Evolutionary conservation across 192 early-diverging fungal species (phyloP), one percentile per base, ranked within the genome.

Genomic region (Backusella australiensis): DNA sequence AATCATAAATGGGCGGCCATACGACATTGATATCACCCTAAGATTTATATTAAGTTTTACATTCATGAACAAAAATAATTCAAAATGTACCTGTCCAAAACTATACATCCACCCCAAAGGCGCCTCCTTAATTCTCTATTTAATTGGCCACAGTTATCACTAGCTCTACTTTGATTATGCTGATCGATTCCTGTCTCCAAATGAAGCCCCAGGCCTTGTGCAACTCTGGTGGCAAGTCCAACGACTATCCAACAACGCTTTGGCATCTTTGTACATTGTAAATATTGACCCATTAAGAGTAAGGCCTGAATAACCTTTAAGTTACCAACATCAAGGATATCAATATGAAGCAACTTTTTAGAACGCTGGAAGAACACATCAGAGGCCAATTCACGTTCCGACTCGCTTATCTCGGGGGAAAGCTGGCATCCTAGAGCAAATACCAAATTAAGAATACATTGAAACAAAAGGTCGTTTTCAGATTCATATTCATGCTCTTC

Each of bases 301-400:
- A 73, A 46, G 26, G 72, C 72, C 32, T 73, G 72, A 34, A 73
- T 49, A 8, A 73, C 72, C 59, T 73, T 73, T 26, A 73, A 53
- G 34, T 46, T 59, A 23, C 72, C 46, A 19, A 59, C 72, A 52
- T 73, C 72, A 32, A 73, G 72, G 6, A 73, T 73, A 73, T 73
- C 72, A 32, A 73, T 52, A 53, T 46, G 36, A 59, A 73, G 72
- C 29, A 73, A 46, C 21, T 53, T 49, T 49, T 73, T 52, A 6
- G 72, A 73, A 38, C 72, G 72, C 32, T 73, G 72, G 49, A 73
- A 73, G 35, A 73, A 73, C 8, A 73, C 72, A 73, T 73, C 72
- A 11, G 72, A 73, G 6, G 29, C 44, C 6, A 46, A 21, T 15
- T 73, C 72, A 26, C 72, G 41, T 34, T 73, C 72, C 7, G 42